Evolutionary conservation across 164 flowering plant genomes (phyloP), one percentile per base, ranked within the genome.

Genomic region (Saururus chinensis): DNA sequence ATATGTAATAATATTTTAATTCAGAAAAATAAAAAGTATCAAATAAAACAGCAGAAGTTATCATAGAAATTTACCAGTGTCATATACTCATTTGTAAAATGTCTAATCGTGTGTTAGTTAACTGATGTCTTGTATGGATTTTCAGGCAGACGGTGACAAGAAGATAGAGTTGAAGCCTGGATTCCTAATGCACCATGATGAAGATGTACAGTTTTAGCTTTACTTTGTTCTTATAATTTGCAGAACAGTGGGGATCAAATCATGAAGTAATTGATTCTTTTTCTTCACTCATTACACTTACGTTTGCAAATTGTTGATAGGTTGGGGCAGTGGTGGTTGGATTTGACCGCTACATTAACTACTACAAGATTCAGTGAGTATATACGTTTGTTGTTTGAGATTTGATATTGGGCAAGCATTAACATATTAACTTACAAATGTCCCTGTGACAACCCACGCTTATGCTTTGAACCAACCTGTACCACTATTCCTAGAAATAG

Each of bases 241-340:
- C 66, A 0, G 4, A 2, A 30, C 4, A 30, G 37, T 52, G 20
- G 9, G 20, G 52, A 30, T 19, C 26, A 45, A 11, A 9, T 14
- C 1, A 25, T 51, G 21, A 9, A 14, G 42, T 51, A 51, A 51
- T 19, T 49, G 53, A 14, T 51, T 20, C 19, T 11, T 8, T 40
- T 30, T 23, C 45, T 45, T 17, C 57, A 51, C 9, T 51, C 53
- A 23, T n/a, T 35, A 51, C 20, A 16, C 21, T 23, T 53, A 65
- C 48, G 25, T 40, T 49, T 56, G 42, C 25, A 69, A 63, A 42
- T 66, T 54, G 9, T 73, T 22, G 49, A 45, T 76, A 93, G 97
- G 95, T 93, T 62, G 99, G 99, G 26, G 99, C 99, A 70, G 99
- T 93, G 72, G 96, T 93, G 24, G 97, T 93, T 59, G 97, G 99